Conservation (phyloP, 2,329 filamentous ascomycete genomes). For the Pseudogymnoascus sp. region DNA sequence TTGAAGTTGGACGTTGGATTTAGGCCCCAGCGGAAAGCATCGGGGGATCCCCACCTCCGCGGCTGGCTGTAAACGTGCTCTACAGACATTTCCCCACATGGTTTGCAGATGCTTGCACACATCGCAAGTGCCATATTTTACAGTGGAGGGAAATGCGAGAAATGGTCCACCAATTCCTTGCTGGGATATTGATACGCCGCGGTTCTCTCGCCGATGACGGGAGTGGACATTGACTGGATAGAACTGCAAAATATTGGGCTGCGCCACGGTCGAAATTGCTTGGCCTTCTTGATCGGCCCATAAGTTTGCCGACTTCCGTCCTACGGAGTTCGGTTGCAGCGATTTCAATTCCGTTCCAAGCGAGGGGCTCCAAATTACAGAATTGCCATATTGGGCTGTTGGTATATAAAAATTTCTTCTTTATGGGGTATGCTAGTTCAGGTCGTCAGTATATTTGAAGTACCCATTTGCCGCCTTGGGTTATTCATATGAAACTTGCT, state of each 20-base stretch:
- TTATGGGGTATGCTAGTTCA: neutral
- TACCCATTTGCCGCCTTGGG: neutral
- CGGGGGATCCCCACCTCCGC: neutral
- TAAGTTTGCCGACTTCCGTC: neutral
- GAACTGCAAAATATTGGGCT: neutral
- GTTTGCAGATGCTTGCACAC: neutral
- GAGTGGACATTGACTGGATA: neutral
- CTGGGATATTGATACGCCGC: neutral
- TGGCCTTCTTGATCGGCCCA: conserved; percentile 2
- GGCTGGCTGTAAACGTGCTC: conserved; percentile 3
- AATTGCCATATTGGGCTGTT: neutral
- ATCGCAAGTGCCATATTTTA: neutral
- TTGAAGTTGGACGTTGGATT: conserved; percentile 19
- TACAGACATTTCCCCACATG: neutral
- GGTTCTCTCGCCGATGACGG: neutral
- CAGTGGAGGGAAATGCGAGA: neutral
- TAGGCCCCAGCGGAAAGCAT: neutral
- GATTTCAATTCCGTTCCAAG: neutral
- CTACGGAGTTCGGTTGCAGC: neutral
- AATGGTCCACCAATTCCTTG: neutral
- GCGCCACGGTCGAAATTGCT: conserved; percentile 1
- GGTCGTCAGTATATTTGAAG: neutral
- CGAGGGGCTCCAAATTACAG: neutral
- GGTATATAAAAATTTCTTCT: neutral
- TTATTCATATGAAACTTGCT: neutral